A percentile compares a stretch with the other conserved stretches of the same genome.
phyloP scores from a whole-genome alignment of 2,329 filamentous ascomycete species.

The Cladosporium colombiae region DNA sequence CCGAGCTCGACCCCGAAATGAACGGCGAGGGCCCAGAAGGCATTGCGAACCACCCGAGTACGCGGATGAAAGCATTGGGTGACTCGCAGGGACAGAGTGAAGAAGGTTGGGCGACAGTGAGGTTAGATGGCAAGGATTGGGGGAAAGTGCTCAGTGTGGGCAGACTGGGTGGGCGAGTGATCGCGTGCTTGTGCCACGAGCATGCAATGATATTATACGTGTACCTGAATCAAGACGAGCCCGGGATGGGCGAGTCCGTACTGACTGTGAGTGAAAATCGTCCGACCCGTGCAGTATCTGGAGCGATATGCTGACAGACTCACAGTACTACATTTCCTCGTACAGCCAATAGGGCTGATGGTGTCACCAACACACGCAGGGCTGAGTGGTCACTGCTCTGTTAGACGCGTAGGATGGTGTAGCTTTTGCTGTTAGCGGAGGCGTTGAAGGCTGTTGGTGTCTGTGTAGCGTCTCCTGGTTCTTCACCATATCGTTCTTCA shows the following conservation, averaged over 20 bases:
- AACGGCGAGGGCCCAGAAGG: constrained; percentile 65
- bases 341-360: constrained; percentile 45
- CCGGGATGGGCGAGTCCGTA: constrained; percentile 69
- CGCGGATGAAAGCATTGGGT: constrained; percentile 66
- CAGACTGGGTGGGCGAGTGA: constrained; percentile 82
- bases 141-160: constrained; percentile 91
- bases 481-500: constrained; percentile 8
- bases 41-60: constrained; percentile 78
- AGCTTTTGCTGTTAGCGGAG: constrained; percentile 21
- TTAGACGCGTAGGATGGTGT: not conserved
- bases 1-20: constrained; percentile 77
- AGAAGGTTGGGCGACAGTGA: constrained; percentile 82
- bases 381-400: constrained; percentile 10
- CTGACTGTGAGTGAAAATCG: constrained; percentile 62
- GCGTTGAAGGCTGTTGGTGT: constrained; percentile 14
- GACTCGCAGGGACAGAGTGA: constrained; percentile 65
- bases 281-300: not conserved
- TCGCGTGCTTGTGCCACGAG: constrained; percentile 84
- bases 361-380: not conserved
- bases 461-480: not conserved
- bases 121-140: constrained; percentile 94
- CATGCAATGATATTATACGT: constrained; percentile 82
- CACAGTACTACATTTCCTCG: constrained; percentile 60
- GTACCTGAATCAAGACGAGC: constrained; percentile 72
- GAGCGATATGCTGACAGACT: constrained; percentile 26